phyloP scores from a whole-genome alignment of 2,329 filamentous ascomycete genomes.

The Aspergillus pseudoviridinutans region DNA sequence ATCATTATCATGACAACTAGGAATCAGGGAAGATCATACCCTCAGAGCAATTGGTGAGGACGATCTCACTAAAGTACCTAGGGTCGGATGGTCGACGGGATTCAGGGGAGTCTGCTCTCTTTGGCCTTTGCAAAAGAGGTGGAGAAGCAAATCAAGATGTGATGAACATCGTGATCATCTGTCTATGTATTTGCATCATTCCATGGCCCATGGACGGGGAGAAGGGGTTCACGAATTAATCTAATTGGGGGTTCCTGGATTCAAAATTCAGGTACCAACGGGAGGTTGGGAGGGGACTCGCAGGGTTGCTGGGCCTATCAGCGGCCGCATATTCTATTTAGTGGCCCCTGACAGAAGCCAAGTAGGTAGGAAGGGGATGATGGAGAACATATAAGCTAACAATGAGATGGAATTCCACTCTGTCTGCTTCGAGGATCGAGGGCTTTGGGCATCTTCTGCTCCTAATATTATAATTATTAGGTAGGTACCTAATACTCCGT shows the following conservation, averaged over 20 bases:
- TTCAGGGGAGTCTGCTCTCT: neutral
- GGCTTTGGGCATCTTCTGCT: neutral
- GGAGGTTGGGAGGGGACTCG: neutral
- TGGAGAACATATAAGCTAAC: neutral
- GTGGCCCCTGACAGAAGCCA: too few relatives aligned
- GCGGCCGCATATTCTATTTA: neutral
- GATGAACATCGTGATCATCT: neutral
- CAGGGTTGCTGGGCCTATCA: neutral
- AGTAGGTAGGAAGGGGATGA: neutral
- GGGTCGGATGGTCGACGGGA: too few relatives aligned
- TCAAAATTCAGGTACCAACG: neutral
- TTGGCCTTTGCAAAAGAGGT: neutral
- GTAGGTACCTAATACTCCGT: neutral
- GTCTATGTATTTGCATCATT: neutral
- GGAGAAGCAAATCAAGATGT: neutral
- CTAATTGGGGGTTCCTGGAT: neutral
- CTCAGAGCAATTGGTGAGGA: neutral
- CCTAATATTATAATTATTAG: neutral
- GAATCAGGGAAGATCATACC: neutral
- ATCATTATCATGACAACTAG: neutral
- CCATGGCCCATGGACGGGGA: neutral
- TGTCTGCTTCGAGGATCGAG: neutral
- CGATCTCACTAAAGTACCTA: neutral
- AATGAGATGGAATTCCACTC: neutral
- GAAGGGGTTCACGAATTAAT: neutral